Base-by-base conservation (phyloP, 495 filamentous ascomycete genomes). In the Neurospora sp. region DNA sequence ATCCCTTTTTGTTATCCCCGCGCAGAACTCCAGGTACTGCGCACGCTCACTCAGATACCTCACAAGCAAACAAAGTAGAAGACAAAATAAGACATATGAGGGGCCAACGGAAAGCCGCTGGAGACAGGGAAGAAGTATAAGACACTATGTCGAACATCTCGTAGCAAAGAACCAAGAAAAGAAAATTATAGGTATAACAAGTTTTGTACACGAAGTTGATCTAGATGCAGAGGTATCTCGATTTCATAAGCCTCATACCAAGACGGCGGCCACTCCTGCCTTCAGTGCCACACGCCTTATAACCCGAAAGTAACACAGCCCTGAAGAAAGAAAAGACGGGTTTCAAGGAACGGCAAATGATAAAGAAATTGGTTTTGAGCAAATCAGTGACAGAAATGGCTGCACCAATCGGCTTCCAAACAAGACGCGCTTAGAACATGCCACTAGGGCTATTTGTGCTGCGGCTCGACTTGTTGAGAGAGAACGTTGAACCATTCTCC, bases 401-500 rank as follows among this genome's bases (percentile, higher is more conserved):
- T 35, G 53, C 22, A 61, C 27, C 53, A 31, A 18, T 9, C 27
- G 27, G 53, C 27, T 61, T 61, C 53, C 22, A 31, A 79, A 71
- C 48, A 72, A 74, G 44, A 71, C 53, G 53, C 69, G 46, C 72
- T 76, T 72, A 85, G 71, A 86, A 83, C 84, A 86, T 83, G 38
- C 85, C 85, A 6, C 83, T 83, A 0, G 84, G 84, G 37, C 81
- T 31, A 3, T 76, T 77, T 73, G 78, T 78, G 35, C 77, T 76
- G 75, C 78, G 42, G 71, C 74, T 70, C 74, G 72, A 78, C 81
- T 80, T 69, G 22, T 75, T 77, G 65, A 73, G 76, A 10, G 78
- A 40, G 31, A 73, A 80, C 2, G 82, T 76, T 8, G 80, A 76
- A 41, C 76, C 79, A 46, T 80, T 88, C 80, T 76, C 87, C 81